phyloP scores from a whole-genome alignment of 2,329 filamentous ascomycete genomes.

The Beauveria sp. region DNA sequence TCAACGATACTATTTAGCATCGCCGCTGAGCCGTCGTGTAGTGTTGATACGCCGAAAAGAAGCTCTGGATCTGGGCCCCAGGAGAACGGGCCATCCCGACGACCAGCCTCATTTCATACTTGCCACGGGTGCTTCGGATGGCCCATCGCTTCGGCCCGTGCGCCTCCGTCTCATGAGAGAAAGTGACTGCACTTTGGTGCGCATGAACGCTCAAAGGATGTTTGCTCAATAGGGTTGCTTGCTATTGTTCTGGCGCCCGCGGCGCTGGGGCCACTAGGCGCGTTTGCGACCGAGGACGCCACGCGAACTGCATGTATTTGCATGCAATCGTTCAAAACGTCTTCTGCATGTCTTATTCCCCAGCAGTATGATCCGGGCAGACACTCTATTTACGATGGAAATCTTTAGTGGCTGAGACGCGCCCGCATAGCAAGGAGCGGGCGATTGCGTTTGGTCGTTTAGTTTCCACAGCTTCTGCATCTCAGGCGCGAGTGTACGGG shows the following conservation, averaged over 20 bases:
- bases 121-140: not conserved
- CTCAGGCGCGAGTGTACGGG: too few species aligned
- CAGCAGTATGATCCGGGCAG: too few species aligned
- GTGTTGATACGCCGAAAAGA: not conserved
- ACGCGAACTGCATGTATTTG: not conserved
- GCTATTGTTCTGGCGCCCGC: constrained; percentile 3
- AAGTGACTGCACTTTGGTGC: not conserved
- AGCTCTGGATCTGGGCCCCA: not conserved
- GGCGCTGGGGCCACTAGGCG: not conserved
- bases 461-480: too few species aligned
- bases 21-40: not conserved
- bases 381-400: too few species aligned
- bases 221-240: constrained; percentile 8
- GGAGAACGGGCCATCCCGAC: not conserved
- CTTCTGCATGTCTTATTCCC: too few species aligned
- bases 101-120: not conserved
- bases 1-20: not conserved
- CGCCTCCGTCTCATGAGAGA: not conserved
- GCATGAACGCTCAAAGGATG: not conserved
- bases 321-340: too few species aligned
- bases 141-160: not conserved
- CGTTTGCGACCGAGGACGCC: not conserved
- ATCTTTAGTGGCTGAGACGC: too few species aligned
- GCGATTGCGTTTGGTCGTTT: too few species aligned
- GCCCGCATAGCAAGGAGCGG: too few species aligned